A percentile compares a stretch with the other conserved stretches of the same genome.
Conservation (phyloP, 2,329 filamentous ascomycete genomes). For the Talaromyces atroroseus region DNA sequence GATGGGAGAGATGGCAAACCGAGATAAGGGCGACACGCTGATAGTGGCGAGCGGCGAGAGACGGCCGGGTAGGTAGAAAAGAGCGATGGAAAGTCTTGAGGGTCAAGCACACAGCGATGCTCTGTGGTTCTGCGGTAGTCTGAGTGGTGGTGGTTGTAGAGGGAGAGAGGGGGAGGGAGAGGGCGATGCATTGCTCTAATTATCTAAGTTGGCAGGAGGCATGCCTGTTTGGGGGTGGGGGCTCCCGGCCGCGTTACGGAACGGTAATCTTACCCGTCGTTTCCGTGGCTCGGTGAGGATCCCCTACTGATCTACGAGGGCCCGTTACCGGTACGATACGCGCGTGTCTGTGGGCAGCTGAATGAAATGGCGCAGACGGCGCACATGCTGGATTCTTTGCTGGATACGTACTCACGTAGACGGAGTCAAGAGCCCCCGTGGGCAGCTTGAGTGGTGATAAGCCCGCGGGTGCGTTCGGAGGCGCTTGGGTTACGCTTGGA, state of each 20-base stretch:
- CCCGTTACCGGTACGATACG: conserved; percentile 6
- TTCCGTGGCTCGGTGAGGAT: background rate
- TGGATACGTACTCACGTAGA: no score
- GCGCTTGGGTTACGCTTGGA: background rate
- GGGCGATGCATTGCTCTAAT: background rate
- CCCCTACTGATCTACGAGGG: background rate
- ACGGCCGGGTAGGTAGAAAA: background rate
- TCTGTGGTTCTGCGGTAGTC: background rate
- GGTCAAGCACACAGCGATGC: background rate
- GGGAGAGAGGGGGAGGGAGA: background rate
- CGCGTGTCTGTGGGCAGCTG: background rate
- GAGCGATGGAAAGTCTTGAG: background rate
- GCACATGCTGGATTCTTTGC: conserved; percentile 5
- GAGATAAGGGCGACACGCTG: background rate
- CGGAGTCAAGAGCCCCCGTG: no score
- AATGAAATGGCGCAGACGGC: background rate
- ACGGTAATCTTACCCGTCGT: conserved; percentile 3
- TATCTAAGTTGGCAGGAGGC: background rate
- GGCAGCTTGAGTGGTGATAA: conserved; percentile 12
- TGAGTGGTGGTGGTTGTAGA: background rate
- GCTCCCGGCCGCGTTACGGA: background rate
- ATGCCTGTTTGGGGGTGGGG: conserved; percentile 5
- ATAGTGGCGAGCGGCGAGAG: background rate
- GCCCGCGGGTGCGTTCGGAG: conserved; percentile 12
- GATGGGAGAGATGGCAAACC: background rate